Evolutionary conservation across 306 rosid genomes (phyloP).

Genomic region (Sphenostylis stenocarpa): DNA sequence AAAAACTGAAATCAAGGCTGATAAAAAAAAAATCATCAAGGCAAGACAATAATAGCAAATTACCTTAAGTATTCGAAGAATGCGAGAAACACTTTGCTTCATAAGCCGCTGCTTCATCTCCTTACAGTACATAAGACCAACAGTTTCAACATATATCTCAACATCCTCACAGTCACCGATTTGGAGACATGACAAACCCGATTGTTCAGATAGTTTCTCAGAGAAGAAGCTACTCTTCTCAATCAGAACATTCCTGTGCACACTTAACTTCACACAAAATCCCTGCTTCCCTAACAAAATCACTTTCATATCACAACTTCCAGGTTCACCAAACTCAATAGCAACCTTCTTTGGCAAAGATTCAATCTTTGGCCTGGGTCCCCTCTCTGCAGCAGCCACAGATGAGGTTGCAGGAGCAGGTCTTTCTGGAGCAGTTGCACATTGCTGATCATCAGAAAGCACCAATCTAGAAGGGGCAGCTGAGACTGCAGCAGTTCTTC

Average conservation of each 20-base stretch:
- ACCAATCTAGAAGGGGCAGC: constrained; percentile 53
- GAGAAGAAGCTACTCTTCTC: constrained; percentile 74
- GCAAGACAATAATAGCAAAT: neutral
- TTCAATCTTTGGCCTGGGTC: constrained; percentile 66
- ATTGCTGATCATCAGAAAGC: constrained; percentile 58
- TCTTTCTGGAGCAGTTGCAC: constrained; percentile 44
- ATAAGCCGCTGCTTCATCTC: constrained; percentile 89
- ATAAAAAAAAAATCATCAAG: neutral
- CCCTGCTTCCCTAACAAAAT: constrained; percentile 85
- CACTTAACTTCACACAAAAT: constrained; percentile 85
- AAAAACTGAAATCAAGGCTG: neutral
- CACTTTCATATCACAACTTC: constrained; percentile 88
- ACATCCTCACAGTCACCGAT: constrained; percentile 88
- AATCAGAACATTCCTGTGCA: constrained; percentile 69
- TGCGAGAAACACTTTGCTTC: constrained; percentile 88
- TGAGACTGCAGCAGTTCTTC: constrained; percentile 44
- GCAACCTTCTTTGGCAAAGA: constrained; percentile 89
- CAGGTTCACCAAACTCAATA: constrained; percentile 94
- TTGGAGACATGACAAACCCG: constrained; percentile 57
- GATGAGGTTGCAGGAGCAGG: constrained; percentile 49
- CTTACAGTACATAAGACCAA: constrained; percentile 92
- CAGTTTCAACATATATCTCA: constrained; percentile 86
- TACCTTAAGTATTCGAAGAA: constrained; percentile 90
- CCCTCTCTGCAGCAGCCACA: constrained; percentile 53
- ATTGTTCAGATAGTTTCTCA: constrained; percentile 56